Percentiles rank a stretch among this genome's conserved stretches.
phyloP scores from a whole-genome alignment of 192 early-diverging fungal genomes.

The Coemansia sp. region DNA sequence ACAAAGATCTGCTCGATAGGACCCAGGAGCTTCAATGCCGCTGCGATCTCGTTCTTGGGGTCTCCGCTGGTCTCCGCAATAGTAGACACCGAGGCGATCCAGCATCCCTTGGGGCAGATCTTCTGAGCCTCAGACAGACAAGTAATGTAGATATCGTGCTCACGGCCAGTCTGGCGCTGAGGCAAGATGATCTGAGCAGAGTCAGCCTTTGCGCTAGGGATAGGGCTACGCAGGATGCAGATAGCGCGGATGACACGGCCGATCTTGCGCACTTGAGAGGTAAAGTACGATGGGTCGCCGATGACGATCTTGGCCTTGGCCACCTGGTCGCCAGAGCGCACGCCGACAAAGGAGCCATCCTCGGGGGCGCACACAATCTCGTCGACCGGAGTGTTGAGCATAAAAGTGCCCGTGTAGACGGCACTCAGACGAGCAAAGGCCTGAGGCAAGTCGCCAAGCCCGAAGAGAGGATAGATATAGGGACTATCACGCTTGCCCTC shows the following conservation, averaged over 20 bases:
- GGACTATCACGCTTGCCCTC: conserved; percentile 86
- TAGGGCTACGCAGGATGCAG: conserved; percentile 89
- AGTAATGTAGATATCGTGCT: conserved; percentile 97
- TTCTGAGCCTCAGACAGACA: conserved; percentile 87
- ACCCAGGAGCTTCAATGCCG: conserved; percentile 89
- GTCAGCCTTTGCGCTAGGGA: conserved; percentile 86
- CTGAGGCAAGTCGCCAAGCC: conserved; percentile 97
- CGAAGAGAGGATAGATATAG: conserved; percentile 98
- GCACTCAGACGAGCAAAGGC: conserved; percentile 96
- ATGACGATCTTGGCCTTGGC: conserved; percentile 89
- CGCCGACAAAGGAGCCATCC: conserved; percentile 84
- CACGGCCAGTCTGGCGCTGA: conserved; percentile 93
- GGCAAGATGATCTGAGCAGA: conserved; percentile 97
- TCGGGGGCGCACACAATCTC: conserved; percentile 80
- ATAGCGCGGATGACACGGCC: conserved; percentile 94
- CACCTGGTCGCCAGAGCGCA: conserved; percentile 83
- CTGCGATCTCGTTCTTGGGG: conserved; percentile 90
- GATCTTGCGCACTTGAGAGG: conserved; percentile 75
- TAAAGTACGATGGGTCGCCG: conserved; percentile 95
- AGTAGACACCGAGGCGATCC: conserved; percentile 96
- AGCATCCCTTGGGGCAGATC: conserved; percentile 87
- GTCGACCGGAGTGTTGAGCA: conserved; percentile 92
- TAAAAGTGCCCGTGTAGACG: conserved; percentile 99
- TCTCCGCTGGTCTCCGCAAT: conserved; percentile 85
- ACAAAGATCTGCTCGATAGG: conserved; percentile 92